A percentile compares a stretch with the other conserved stretches of the same genome.
Conservation (phyloP, 1,284 basidiomycete species). For the Heterobasidion occidentale region DNA sequence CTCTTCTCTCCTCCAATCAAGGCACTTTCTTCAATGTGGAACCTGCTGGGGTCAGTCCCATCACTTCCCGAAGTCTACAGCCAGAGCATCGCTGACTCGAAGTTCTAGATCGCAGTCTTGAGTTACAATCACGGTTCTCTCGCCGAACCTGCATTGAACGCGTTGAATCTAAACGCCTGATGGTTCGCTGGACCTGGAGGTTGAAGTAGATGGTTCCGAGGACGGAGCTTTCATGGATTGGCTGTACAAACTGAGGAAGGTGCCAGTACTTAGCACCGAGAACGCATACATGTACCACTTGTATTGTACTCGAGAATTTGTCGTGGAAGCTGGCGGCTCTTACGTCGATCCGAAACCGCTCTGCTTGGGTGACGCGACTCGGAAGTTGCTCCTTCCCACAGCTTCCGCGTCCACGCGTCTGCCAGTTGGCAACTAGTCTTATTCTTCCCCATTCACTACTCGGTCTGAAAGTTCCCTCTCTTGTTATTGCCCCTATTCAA, state of each 20-base stretch:
- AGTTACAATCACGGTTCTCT: constrained; percentile 72
- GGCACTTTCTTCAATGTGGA: constrained; percentile 77
- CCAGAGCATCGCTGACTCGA: constrained; percentile 4
- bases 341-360: no score
- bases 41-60: constrained; percentile 59
- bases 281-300: no score
- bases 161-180: constrained; percentile 59
- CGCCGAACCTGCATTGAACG: constrained; percentile 70
- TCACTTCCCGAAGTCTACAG: neutral
- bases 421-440: constrained; percentile 17
- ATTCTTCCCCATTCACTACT: constrained; percentile 16
- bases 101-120: constrained; percentile 52
- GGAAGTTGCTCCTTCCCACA: neutral
- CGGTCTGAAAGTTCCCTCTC: constrained; percentile 13
- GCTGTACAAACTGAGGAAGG: no score
- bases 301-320: no score
- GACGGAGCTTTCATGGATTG: no score
- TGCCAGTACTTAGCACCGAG: no score
- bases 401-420: neutral
- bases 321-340: no score
- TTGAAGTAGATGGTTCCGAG: no score
- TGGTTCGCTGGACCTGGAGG: neutral
- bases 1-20: constrained; percentile 17
- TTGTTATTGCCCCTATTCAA: neutral
- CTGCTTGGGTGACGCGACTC: neutral